These are phyloP conservation scores for Fusarium citri DNA, from an alignment of 2,329 filamentous ascomycete species.

Conservation along the genomic window DNA sequence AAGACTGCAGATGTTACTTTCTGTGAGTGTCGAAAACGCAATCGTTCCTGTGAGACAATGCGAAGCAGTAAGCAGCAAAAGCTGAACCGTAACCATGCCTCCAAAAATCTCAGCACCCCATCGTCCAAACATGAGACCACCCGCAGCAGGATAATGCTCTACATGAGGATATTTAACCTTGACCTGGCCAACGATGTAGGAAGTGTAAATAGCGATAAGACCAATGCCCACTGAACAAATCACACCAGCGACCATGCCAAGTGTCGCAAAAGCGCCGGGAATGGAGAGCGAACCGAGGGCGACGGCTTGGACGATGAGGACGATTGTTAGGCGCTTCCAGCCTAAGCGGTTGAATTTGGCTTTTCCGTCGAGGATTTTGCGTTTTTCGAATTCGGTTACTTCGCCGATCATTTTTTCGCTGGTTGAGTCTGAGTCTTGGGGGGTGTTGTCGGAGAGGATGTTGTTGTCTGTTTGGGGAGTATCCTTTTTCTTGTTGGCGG, in stretches of 20 bases:
- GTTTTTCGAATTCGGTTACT: conserved; percentile 42
- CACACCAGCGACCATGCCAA: conserved; percentile 52
- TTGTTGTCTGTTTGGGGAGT: conserved; percentile 21
- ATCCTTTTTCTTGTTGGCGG: conserved; percentile 25
- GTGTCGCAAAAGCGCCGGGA: conserved; percentile 40
- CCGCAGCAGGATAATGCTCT: conserved; percentile 72
- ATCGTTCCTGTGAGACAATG: conserved; percentile 75
- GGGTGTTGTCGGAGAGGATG: conserved; percentile 13
- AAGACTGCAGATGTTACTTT: conserved; percentile 58
- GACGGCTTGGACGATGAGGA: conserved; percentile 43
- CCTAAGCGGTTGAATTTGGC: conserved; percentile 42
- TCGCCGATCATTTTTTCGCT: conserved; percentile 43
- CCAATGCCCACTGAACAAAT: conserved; percentile 52
- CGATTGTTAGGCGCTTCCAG: conserved; percentile 44
- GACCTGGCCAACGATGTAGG: conserved; percentile 55
- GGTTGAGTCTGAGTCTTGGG: conserved; percentile 28
- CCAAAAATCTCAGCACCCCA: conserved; percentile 69
- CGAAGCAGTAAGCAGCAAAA: conserved; percentile 74
- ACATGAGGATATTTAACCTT: conserved; percentile 63
- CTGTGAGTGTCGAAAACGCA: conserved; percentile 71
- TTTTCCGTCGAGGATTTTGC: conserved; percentile 41
- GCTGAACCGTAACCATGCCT: conserved; percentile 66
- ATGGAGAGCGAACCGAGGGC: conserved; percentile 44
- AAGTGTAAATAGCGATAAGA: conserved; percentile 55
- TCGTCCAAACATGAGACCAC: conserved; percentile 67